Conservation (phyloP, 2,329 filamentous ascomycete genomes). For the Aspergillus pseudoterreus region DNA sequence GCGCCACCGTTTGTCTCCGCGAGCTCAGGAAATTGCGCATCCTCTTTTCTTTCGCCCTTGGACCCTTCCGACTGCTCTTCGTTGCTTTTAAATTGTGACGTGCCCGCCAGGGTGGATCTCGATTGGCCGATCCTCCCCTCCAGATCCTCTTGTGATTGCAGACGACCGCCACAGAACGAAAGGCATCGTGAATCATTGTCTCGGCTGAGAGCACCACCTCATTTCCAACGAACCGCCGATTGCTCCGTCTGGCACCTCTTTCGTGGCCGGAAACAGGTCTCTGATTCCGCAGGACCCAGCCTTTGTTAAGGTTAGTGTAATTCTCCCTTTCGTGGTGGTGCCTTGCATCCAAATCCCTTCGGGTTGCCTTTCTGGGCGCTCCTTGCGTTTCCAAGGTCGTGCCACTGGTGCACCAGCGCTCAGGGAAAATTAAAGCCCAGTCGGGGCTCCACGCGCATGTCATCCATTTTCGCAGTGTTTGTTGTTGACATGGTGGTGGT, state of each 20-base stretch:
- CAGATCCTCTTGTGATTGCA: background rate
- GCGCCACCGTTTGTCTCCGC: conserved; percentile 2
- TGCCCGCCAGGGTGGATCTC: background rate
- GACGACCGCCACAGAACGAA: conserved; percentile 7
- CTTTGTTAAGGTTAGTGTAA: conserved; percentile 29
- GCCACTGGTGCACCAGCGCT: conserved; percentile 20
- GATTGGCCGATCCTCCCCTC: background rate
- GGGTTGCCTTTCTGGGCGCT: conserved; percentile 19
- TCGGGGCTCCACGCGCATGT: conserved; percentile 23
- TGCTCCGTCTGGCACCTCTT: conserved; percentile 9
- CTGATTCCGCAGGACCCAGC: conserved; percentile 1
- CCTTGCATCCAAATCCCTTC: conserved; percentile 33
- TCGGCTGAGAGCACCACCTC: conserved; percentile 21
- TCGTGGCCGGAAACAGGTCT: conserved; percentile 1
- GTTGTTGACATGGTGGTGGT: conserved; percentile 30
- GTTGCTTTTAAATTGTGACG: too few relatives aligned
- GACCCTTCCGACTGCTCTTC: too few relatives aligned
- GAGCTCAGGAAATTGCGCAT: too few relatives aligned
- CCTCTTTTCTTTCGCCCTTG: too few relatives aligned
- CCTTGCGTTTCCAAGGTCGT: conserved; percentile 32
- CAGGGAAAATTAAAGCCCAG: conserved; percentile 23
- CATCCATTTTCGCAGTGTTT: conserved; percentile 23
- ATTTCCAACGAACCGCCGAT: conserved; percentile 12
- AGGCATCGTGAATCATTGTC: conserved; percentile 22
- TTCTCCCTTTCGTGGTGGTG: conserved; percentile 24